phyloP scores from a whole-genome alignment of 2,329 filamentous ascomycete genomes.

The Fusarium subtropicale region DNA sequence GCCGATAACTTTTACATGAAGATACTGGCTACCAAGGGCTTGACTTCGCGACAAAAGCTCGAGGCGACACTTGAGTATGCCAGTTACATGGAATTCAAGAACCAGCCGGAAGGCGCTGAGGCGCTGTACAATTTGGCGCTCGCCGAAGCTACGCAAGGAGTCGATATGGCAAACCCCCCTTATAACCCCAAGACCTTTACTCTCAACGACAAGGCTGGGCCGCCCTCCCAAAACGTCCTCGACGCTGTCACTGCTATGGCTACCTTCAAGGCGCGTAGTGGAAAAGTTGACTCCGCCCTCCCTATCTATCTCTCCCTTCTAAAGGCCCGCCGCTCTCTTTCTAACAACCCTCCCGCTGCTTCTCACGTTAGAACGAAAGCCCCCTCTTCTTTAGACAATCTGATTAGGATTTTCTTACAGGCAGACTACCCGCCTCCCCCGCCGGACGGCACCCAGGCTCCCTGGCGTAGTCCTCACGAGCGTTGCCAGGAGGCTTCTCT shows the following conservation, averaged over 20 bases:
- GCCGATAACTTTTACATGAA: slow-evolving; percentile 85
- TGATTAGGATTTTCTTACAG: slow-evolving; percentile 51
- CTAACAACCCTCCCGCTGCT: slow-evolving; percentile 50
- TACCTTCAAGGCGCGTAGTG: slow-evolving; percentile 78
- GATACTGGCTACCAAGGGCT: slow-evolving; percentile 82
- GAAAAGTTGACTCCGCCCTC: slow-evolving; percentile 75
- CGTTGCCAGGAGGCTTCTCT: slow-evolving; percentile 87
- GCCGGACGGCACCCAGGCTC: slow-evolving; percentile 74
- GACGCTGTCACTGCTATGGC: slow-evolving; percentile 80
- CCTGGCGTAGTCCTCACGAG: slow-evolving; percentile 72
- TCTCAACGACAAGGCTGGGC: slow-evolving; percentile 67
- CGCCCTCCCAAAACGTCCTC: slow-evolving; percentile 79
- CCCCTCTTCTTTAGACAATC: slow-evolving; percentile 34
- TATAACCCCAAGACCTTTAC: slow-evolving; percentile 73
- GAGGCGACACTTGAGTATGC: slow-evolving; percentile 86
- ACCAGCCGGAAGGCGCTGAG: slow-evolving; percentile 70
- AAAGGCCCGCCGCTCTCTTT: slow-evolving; percentile 76
- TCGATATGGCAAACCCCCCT: slow-evolving; percentile 54
- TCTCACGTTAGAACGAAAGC: slow-evolving; percentile 14
- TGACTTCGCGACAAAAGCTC: slow-evolving; percentile 81
- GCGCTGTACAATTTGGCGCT: slow-evolving; percentile 82
- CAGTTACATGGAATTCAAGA: slow-evolving; percentile 85
- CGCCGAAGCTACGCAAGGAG: slow-evolving; percentile 73
- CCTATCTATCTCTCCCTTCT: slow-evolving; percentile 89
- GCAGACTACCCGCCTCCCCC: slow-evolving; percentile 78